A percentile compares a stretch with the other conserved stretches of the same genome.
Conservation (phyloP, 2,329 filamentous ascomycete species). For the Tolypocladium paradoxum region DNA sequence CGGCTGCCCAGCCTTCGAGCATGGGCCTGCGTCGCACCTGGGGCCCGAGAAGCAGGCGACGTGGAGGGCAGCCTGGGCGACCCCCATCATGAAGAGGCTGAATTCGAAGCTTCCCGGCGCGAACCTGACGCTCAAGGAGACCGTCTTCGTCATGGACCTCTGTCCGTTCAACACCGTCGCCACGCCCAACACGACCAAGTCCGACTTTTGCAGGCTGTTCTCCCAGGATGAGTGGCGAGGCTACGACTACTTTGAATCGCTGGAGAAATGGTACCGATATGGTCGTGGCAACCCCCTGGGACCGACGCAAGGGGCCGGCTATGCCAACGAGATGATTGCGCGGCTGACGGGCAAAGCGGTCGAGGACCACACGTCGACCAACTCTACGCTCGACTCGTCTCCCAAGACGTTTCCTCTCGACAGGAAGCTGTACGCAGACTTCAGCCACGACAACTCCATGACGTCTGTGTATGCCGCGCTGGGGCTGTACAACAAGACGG, state of each 20-base stretch:
- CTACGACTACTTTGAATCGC: slow-evolving; percentile 71
- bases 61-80: slow-evolving; percentile 56
- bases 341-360: slow-evolving; percentile 62
- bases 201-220: slow-evolving; percentile 70
- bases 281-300: slow-evolving; percentile 67
- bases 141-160: slow-evolving; percentile 72
- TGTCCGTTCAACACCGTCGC: slow-evolving; percentile 80
- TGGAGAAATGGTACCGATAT: slow-evolving; percentile 80
- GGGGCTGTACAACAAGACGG: slow-evolving; percentile 62
- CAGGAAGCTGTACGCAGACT: slow-evolving; percentile 68
- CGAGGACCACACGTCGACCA: slow-evolving; percentile 62
- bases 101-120: slow-evolving; percentile 58
- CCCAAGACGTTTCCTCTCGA: slow-evolving; percentile 63
- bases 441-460: slow-evolving; percentile 88
- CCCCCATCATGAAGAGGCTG: slow-evolving; percentile 56
- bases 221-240: slow-evolving; percentile 59
- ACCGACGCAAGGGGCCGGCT: slow-evolving; percentile 78
- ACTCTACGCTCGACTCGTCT: slow-evolving; percentile 62
- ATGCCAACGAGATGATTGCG: slow-evolving; percentile 76
- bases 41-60: slow-evolving; percentile 38
- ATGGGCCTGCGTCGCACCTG: slow-evolving; percentile 37
- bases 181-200: slow-evolving; percentile 36
- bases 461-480: slow-evolving; percentile 64
- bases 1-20: slow-evolving; percentile 60
- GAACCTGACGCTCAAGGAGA: slow-evolving; percentile 51